Base-by-base conservation (phyloP, 2,329 filamentous ascomycete genomes). In the Calonectria montana region DNA sequence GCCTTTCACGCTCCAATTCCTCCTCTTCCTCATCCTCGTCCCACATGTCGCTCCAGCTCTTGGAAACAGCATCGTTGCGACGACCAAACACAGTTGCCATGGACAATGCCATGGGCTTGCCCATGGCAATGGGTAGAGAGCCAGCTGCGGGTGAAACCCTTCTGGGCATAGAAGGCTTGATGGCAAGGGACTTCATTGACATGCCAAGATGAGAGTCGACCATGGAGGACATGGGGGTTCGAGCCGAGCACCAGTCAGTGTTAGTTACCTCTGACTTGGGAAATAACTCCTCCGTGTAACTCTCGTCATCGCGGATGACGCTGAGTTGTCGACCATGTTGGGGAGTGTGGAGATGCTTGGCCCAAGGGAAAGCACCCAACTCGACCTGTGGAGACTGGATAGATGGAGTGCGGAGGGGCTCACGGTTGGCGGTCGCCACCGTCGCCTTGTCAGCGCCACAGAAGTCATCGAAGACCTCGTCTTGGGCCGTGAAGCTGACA, bases 11-110 rank as follows among this genome's bases (percentile, higher is more conserved):
- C 80, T 93, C 91, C 78, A 93, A 89, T 77, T 92, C 90, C 74
- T 93, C 90, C 74, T 93, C 91, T 75, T 94, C 95, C 55, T 88
- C 86, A 66, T 98, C 96, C 83, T 98, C 96, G 71, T 98, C 96
- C 93, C 95, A 98, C 83, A 98, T 91, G 83, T 99, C 97, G 80
- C 96, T 98, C 97, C 97, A 99, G 87, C 97, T 98, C 92, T 98
- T 98, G 69, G 97, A 98, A 59, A 97, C 94, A 59, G 90, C 87
- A 55, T 96, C 93, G 74, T 91, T 90, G 81, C 93, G 91, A 80
- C 92, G 92, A 64, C 94, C 94, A 81, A 97, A 96, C 63, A 96
- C 91, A 80, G 93, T 90, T 5, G 94, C 92, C 88, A 96, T 92
- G 73, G 94, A 92, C 66, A 92, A 87, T 47, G 90, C 89, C 74